Conservation (phyloP, 208 protist genomes). For the Leishmania tarentolae region DNA sequence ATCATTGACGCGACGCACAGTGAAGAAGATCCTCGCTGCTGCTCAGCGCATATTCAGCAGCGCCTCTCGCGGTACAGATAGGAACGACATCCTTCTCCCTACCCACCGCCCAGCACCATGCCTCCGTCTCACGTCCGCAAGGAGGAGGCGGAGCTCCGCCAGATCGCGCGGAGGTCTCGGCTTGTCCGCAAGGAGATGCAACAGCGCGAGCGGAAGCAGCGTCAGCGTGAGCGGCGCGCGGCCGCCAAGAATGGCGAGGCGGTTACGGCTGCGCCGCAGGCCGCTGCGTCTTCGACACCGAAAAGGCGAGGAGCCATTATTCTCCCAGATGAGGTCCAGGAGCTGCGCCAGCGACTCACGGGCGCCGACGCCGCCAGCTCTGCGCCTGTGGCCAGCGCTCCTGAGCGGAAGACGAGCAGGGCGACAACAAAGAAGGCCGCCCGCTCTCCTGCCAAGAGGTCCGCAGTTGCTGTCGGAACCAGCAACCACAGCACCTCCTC, state of each 20-base stretch:
- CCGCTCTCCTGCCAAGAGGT: slow-evolving; percentile 12
- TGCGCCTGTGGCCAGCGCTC: not conserved
- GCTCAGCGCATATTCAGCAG: not conserved
- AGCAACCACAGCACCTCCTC: slow-evolving; percentile 11
- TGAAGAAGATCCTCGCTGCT: not conserved
- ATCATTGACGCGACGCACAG: not conserved
- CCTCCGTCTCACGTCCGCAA: slow-evolving; percentile 65
- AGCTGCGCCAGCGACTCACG: slow-evolving; percentile 58
- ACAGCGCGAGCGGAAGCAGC: slow-evolving; percentile 44
- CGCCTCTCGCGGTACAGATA: not conserved
- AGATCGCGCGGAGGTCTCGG: slow-evolving; percentile 70
- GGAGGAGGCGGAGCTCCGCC: slow-evolving; percentile 85
- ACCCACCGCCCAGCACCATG: slow-evolving; percentile 29
- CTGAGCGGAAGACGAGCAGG: slow-evolving; percentile 10
- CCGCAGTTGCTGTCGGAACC: not conserved
- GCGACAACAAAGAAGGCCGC: slow-evolving; percentile 14
- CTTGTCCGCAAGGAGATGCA: slow-evolving; percentile 58
- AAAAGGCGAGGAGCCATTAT: slow-evolving; percentile 72
- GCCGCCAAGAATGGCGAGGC: slow-evolving; percentile 24
- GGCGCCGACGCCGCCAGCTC: not conserved
- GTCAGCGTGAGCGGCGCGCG: slow-evolving; percentile 27
- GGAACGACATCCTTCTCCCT: not conserved
- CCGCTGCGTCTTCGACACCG: slow-evolving; percentile 2
- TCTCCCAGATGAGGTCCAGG: slow-evolving; percentile 67
- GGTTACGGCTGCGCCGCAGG: not conserved